Evolutionary conservation across 1,139 yeast species (phyloP), one percentile per base, ranked within the genome.

Genomic region (Pichia sp.): DNA sequence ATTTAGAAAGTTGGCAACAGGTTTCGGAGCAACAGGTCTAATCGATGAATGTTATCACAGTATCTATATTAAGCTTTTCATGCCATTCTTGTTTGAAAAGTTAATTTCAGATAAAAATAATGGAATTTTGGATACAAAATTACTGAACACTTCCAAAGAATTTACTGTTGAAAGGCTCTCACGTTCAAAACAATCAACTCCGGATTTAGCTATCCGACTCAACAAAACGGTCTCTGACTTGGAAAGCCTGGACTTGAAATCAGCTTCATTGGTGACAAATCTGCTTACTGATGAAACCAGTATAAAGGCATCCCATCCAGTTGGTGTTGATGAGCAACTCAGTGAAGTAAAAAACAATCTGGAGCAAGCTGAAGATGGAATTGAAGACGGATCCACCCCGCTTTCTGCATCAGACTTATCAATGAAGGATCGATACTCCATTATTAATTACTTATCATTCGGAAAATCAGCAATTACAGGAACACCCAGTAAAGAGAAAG

Each of bases 21-120:
- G 96, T 0, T 85, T 84, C 67, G 93, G 92, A 0, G 85, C 95
- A 0, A 87, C 95, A 0, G 85, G 93, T 0, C 72, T 81, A 34
- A 79, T 87, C 43, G 96, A 89, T 66, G 95, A 89, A 62, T 78
- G 90, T 0, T 80, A 82, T 57, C 85, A 85, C 34, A 78, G 86
- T 1, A 67, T 87, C 0, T 89, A 78, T 64, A 70, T 88, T 61
- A 74, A 73, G 52, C 68, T 87, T 8, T 85, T 67, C 45, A 47
- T 58, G 8, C 61, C 65, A 3, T 68, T 51, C 49, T 41, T 62
- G 45, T 58, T 58, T 16, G 49, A 56, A 23, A 40, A 47, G 11
- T 16, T 61, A 1, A 45, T 47, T 1, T 43, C 47, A 23, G 53
- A 46, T 5, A 46, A 42, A 16, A 45, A 44, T 31, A 23, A 19